Base-by-base conservation (phyloP, 2,329 filamentous ascomycete species). In the Aspergillus terreus region DNA sequence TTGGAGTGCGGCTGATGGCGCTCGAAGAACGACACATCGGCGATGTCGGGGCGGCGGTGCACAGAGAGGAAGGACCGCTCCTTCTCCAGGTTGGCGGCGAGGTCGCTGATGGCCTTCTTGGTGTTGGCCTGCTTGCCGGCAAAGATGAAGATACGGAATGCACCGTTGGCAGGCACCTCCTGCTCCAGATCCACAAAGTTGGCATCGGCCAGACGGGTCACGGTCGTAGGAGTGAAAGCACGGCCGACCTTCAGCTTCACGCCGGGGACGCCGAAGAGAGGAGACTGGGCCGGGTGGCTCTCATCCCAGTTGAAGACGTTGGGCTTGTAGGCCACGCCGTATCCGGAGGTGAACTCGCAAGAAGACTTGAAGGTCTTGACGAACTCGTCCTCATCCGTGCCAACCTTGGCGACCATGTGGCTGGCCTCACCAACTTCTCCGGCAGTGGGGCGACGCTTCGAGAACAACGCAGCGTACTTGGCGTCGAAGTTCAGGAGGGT, bases 121-220 rank as follows among this genome's bases (percentile, higher is more conserved):
- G 83, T 86, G 44, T 77, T 76, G 12, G 74, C 65, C 7, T 83
- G 83, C 40, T 79, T 77, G 51, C 92, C 92, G n/a, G 83, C 90
- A 68, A 95, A 95, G 56, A 96, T 71, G 68, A 91, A 95, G 54
- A 96, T 79, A 50, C 91, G 82, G 78, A 92, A 96, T 2, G 90
- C 86, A 41, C 91, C 91, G 70, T 96, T 96, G 53, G 92, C 78
- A 0, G 91, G 91, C 30, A 96, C 81, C 65, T 95, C 88, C 71
- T 96, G 91, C 72, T 96, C 92, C 9, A 96, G 79, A 62, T 95
- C 88, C 1, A 95, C 90, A 4, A 90, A 85, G 70, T 96, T 96
- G 66, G 91, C 88, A 66, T 96, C 92, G 1, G 87, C 85, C 19
- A 95, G 88, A 45, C 92, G 83, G 1, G 90, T 96, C 10, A 96